These are phyloP conservation scores for Umbelopsis sp. DNA, from an alignment of 371 early-diverging fungal genomes.

Conservation along the genomic window DNA sequence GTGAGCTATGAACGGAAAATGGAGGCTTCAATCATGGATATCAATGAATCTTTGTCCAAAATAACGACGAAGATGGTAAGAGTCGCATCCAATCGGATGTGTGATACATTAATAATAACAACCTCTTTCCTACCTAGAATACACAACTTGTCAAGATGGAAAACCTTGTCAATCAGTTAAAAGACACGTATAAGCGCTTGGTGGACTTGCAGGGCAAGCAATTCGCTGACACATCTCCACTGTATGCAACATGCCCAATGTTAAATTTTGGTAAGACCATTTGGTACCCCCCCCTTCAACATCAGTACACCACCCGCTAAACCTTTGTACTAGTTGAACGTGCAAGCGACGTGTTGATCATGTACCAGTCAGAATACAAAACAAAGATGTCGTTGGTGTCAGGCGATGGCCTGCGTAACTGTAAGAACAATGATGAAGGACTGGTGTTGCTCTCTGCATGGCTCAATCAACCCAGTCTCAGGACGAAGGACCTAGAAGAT, in stretches of 20 bases:
- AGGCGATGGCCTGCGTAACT: constrained; percentile 27
- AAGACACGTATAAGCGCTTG: constrained; percentile 25
- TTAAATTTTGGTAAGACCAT: constrained; percentile 32
- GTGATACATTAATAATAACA: neutral
- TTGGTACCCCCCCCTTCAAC: neutral
- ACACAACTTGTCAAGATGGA: constrained; percentile 43
- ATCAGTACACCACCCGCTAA: neutral
- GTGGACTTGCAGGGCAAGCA: constrained; percentile 24
- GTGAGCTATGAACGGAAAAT: constrained; percentile 41
- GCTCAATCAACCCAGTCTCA: constrained; percentile 44
- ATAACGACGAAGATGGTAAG: constrained; percentile 38
- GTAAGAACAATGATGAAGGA: constrained; percentile 39
- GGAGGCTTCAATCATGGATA: constrained; percentile 27
- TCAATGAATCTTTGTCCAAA: constrained; percentile 26
- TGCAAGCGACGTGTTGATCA: constrained; percentile 28
- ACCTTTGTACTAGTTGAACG: constrained; percentile 21
- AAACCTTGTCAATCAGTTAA: constrained; percentile 27
- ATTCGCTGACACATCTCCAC: constrained; percentile 24
- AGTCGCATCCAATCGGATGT: neutral
- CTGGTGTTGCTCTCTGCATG: constrained; percentile 42
- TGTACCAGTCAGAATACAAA: constrained; percentile 37
- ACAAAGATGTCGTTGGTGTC: constrained; percentile 30
- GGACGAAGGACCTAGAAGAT: constrained; percentile 28
- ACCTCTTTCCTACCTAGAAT: neutral
- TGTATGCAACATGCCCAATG: constrained; percentile 44